Evolutionary conservation across 371 early-diverging fungal species (phyloP).

Genomic region (Mucor lusitanicus): DNA sequence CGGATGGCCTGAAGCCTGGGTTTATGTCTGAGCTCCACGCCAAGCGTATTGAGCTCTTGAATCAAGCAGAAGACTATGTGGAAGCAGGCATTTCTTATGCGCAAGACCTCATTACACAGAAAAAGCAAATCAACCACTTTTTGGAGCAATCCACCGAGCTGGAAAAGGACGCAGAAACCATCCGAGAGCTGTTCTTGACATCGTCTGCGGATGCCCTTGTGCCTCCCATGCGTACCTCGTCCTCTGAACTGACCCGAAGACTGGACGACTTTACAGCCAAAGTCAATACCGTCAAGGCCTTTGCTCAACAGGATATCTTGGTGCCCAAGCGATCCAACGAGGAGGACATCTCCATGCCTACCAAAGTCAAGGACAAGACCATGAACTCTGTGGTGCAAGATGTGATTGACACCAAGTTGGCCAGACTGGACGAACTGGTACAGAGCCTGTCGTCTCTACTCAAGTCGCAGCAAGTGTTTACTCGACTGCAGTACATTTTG

Average conservation of each 20-base stretch:
- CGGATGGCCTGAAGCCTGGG: constrained; percentile 17
- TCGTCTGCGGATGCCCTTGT: not conserved
- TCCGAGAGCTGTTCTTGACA: constrained; percentile 30
- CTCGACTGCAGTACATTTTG: constrained; percentile 35
- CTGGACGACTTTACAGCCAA: constrained; percentile 20
- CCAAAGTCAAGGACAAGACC: constrained; percentile 37
- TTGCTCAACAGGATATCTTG: constrained; percentile 5
- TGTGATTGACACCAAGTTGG: constrained; percentile 26
- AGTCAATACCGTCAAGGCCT: constrained; percentile 4
- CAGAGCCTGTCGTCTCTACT: constrained; percentile 27
- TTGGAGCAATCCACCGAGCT: constrained; percentile 19
- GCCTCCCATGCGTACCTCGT: not conserved
- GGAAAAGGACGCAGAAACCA: constrained; percentile 32
- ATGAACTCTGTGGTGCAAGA: constrained; percentile 43
- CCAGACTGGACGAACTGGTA: constrained; percentile 29
- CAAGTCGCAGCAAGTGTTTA: constrained; percentile 37
- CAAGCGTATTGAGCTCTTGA: constrained; percentile 26
- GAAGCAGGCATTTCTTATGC: constrained; percentile 26
- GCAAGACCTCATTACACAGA: constrained; percentile 22
- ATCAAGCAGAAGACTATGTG: constrained; percentile 17
- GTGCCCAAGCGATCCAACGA: constrained; percentile 33
- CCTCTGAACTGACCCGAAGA: not conserved
- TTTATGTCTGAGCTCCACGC: constrained; percentile 29
- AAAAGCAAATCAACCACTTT: constrained; percentile 23
- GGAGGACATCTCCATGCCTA: constrained; percentile 25